These are phyloP conservation scores for Rubus parviflorus DNA, from an alignment of 306 rosid genomes.

Conservation along the genomic window DNA sequence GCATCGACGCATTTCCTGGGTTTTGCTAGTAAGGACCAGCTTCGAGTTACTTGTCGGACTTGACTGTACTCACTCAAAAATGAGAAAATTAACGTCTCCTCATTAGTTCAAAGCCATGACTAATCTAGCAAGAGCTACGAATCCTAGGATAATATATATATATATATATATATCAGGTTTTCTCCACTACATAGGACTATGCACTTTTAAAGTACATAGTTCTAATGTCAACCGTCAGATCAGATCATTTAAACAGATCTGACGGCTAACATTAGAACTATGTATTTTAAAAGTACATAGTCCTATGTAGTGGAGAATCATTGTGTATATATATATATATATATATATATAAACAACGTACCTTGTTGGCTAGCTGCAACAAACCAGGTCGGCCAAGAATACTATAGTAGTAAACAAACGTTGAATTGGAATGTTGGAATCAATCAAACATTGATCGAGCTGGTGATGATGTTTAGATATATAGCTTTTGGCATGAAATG, in stretches of 20 bases:
- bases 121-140: background rate
- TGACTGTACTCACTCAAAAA: background rate
- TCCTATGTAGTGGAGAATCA: too few relatives aligned
- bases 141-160: background rate
- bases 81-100: background rate
- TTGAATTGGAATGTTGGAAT: background rate
- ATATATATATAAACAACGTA: background rate
- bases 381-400: background rate
- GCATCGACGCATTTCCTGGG: background rate
- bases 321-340: too few relatives aligned
- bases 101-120: background rate
- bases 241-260: too few relatives aligned
- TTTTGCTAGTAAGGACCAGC: background rate
- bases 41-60: background rate
- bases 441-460: background rate
- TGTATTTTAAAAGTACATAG: too few relatives aligned
- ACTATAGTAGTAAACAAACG: background rate
- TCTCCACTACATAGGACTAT: too few relatives aligned
- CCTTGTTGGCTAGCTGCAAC: background rate
- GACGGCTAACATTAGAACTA: too few relatives aligned
- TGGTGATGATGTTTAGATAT: background rate
- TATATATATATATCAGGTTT: too few relatives aligned
- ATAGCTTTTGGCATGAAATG: background rate
- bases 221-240: too few relatives aligned
- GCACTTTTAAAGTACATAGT: too few relatives aligned